Percentiles rank a stretch among this genome's conserved stretches.
These are phyloP conservation scores for Calycina marina DNA, from an alignment of 2,329 filamentous ascomycete genomes.

Conservation along the genomic window DNA sequence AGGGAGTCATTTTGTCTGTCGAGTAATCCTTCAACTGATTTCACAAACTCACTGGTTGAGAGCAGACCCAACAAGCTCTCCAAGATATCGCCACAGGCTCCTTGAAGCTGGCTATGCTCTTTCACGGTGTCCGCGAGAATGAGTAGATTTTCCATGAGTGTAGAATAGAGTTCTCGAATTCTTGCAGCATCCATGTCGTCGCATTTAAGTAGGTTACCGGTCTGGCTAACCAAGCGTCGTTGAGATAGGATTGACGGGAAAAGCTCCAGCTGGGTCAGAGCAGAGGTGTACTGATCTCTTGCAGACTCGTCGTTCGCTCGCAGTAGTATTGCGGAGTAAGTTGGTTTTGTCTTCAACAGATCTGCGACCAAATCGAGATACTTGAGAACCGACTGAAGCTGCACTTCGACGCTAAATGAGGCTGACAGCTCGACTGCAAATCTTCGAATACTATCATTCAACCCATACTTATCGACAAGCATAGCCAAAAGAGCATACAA, in stretches of 20 bases:
- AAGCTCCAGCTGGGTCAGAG: slow-evolving; percentile 38
- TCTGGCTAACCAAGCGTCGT: slow-evolving; percentile 39
- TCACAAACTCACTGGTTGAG: slow-evolving; percentile 78
- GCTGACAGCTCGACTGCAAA: slow-evolving; percentile 64
- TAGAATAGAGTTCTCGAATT: slow-evolving; percentile 53
- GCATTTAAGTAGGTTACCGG: slow-evolving; percentile 39
- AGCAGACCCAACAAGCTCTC: slow-evolving; percentile 71
- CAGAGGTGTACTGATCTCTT: slow-evolving; percentile 34
- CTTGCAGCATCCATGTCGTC: slow-evolving; percentile 54
- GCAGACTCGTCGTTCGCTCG: slow-evolving; percentile 35
- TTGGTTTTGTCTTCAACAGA: slow-evolving; percentile 59
- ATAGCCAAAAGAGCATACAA: slow-evolving; percentile 78
- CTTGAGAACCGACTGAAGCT: slow-evolving; percentile 64
- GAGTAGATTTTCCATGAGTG: slow-evolving; percentile 50
- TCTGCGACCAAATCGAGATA: slow-evolving; percentile 64
- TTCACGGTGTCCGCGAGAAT: slow-evolving; percentile 51
- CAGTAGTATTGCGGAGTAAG: slow-evolving; percentile 58
- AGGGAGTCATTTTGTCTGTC: slow-evolving; percentile 60
- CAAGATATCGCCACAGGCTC: slow-evolving; percentile 53
- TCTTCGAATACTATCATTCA: slow-evolving; percentile 56
- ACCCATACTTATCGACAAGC: slow-evolving; percentile 76
- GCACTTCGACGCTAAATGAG: slow-evolving; percentile 57
- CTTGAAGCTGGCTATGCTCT: slow-evolving; percentile 37
- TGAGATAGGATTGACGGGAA: slow-evolving; percentile 44
- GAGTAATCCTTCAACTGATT: slow-evolving; percentile 70